Base-by-base conservation (phyloP, 768 basidiomycete species). In the Mycena albidolilacea region DNA sequence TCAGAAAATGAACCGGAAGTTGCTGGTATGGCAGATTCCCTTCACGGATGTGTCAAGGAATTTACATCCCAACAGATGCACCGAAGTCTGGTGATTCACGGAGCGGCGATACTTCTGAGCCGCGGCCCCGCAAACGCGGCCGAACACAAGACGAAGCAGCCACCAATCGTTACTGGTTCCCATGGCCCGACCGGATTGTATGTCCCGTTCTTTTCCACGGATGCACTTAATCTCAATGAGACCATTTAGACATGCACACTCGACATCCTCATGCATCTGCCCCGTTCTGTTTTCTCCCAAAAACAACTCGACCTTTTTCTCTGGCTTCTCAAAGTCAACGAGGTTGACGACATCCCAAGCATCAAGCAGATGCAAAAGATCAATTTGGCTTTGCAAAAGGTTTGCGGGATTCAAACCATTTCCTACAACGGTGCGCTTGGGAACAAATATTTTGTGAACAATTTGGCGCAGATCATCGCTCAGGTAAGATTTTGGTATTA, bases 321-420 rank as follows among this genome's bases (percentile, higher is more conserved):
- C 15, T 52, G 50, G 50, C n/a, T 52, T 15, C 50, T 52, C n/a
- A 52, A 52, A 9, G 50, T 52, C 19, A 52, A 52, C 21, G 8
- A 52, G 7, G 50, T 52, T 1, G 50, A 52, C 3, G 62, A 64
- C n/a, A 43, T 64, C 10, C 62, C 62, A 9, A 19, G 15, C 7
- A 30, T 64, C 30, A 64, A 64, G 15, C 17, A 15, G n/a, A 64
- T 64, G 62, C 62, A 64, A 35, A 50, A 48, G 23, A 15, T 64
- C 64, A 64, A 64, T 17, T 14, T 39, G 11, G 50, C 50, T 3
- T 15, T 55, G 30, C 54, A 55, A 55, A 55, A 55, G 7, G 30
- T 55, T 35, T 55, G 54, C 54, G 54, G 54, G 54, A 55, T 55
- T 7, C 7, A 55, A 10, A 55, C 54, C 12, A 55, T 55, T 7